Evolutionary conservation across 2,329 filamentous ascomycete species (phyloP), one percentile per base, ranked within the genome.

Genomic region (Neofusicoccum sp.): DNA sequence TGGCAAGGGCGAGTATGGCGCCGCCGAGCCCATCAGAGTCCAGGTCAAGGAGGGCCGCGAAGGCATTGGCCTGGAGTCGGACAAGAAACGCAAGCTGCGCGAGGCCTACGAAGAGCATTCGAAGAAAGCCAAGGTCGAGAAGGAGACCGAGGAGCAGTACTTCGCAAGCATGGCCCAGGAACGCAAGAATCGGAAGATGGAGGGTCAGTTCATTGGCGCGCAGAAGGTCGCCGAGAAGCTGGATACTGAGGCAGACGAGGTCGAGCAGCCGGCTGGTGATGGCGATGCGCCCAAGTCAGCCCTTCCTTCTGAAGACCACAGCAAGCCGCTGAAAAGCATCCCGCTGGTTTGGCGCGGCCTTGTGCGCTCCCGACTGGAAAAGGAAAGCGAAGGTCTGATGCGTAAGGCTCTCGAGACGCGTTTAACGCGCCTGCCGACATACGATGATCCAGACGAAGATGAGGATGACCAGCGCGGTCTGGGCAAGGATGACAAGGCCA

Each of bases 201-300:
- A 96, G 73, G 84, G 83, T 28, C 84, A 89, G 73, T 80, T 93
- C 24, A 82, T 83, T 64, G 90, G 86, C 1, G 93, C 91, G 24
- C 93, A 96, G 81, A 89, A 89, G 67, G 86, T 95, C 8, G 87
- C 90, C 2, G 91, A 96, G 78, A 79, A 86, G 57, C 83, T 98
- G 75, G 87, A 89, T 63, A 82, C 83, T 6, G 85, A 87, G 65
- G 72, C 73, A 43, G 68, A 65, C 6, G 72, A 70, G 26, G 65
- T 48, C 58, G 70, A 70, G 41, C 66, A 66, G 3, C 63, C 65
- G 54, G 61, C 62, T 24, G 53, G 51, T 41, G 66, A 67, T 8
- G 65, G 66, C 40, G 65, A 67, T 14, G 65, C 63, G 9, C 28
- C 44, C 44, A 60, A 65, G 30, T 61, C 62, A 61, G 36, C 28